Percentiles rank a stretch among this genome's conserved stretches.
Conservation (phyloP, 1,284 basidiomycete genomes). For the Heliocybe sulcata region DNA sequence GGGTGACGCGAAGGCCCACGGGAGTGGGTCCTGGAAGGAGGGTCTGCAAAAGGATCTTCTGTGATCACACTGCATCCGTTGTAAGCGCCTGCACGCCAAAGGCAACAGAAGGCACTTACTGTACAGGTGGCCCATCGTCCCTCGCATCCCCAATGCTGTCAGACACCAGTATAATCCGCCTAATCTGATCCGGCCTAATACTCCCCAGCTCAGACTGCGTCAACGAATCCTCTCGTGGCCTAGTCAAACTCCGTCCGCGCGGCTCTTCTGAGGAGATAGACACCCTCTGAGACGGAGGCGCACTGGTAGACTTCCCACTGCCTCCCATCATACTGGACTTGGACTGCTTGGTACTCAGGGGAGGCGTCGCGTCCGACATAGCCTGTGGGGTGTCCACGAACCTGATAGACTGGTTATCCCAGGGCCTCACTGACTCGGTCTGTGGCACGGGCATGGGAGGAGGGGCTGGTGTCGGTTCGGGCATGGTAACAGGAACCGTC, state of each 20-base stretch:
- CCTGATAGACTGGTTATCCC: neutral
- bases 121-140: neutral
- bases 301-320: neutral
- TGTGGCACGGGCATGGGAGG: neutral
- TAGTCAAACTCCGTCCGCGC: neutral
- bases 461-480: neutral
- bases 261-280: neutral
- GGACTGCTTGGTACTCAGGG: neutral
- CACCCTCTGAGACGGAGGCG: neutral
- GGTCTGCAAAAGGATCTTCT: constrained; percentile 1
- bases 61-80: neutral
- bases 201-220: neutral
- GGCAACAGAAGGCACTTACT: neutral
- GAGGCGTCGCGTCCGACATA: neutral
- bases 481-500: neutral
- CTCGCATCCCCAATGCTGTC: neutral
- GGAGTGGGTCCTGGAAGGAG: neutral
- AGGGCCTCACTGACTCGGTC: neutral
- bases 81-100: neutral
- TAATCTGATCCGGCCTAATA: neutral
- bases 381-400: neutral
- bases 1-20: neutral
- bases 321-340: neutral
- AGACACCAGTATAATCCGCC: neutral
- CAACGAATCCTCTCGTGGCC: neutral